Base-by-base conservation (phyloP, 2,329 filamentous ascomycete species). In the Claviceps purpurea region DNA sequence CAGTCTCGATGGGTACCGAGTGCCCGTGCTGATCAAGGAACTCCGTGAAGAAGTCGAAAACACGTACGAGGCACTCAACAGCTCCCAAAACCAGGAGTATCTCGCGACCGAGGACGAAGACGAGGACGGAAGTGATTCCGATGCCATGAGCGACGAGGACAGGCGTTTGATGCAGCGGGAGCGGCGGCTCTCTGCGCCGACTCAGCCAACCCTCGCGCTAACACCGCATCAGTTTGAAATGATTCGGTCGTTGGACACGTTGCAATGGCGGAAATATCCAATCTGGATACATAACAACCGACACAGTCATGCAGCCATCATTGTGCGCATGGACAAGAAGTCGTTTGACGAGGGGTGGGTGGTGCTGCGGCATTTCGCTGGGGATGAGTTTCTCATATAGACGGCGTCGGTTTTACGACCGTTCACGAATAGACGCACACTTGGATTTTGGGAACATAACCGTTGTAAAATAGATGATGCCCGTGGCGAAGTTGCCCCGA, bases 221-320 rank as follows among this genome's bases (percentile, higher is more conserved):
- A 83, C 87, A 0, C 75, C 82, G 4, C 79, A 82, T 47, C 91
- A 97, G 68, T 95, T 95, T 64, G 75, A 78, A 48, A 95, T 95
- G 79, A 86, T 95, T 56, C 76, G 85, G 34, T 79, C 81, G 10
- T 72, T 97, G 48, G 82, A 97, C 60, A 64, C 66, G n/a, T 63
- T 84, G 2, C 73, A 75, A 4, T 84, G 79, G 77, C 72, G 74
- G 47, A 85, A 84, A 64, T 83, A 79, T 57, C 79, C 76, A 1
- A 79, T 90, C 3, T 83, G 85, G 68, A 90, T 93, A 41, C 84
- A 85, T 57, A 85, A 89, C 5, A 76, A 81, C 51, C 70, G 75
- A n/a, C 88, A 95, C 64, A 87, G 80, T 54, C 91, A 97, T 66
- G 91, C 90, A 0, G 90, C 90, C 3, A 95, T 97, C 47, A 87